phyloP scores from a whole-genome alignment of 805 yeast genomes.

The Naumovozyma castellii region DNA sequence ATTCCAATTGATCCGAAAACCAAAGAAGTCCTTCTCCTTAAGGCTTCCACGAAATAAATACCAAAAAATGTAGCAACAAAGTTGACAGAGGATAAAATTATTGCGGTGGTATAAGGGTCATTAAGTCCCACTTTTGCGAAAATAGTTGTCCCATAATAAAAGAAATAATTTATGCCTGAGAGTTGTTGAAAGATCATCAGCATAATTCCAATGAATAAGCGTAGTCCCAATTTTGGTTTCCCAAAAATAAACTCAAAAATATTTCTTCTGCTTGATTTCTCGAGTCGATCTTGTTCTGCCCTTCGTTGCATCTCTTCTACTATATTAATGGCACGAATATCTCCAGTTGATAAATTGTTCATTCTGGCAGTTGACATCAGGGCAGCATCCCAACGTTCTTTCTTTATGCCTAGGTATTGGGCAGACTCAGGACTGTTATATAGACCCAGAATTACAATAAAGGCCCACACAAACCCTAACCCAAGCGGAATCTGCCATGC shows the following conservation, averaged over 20 bases:
- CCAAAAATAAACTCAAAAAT: constrained; percentile 47
- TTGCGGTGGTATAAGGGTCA: constrained; percentile 53
- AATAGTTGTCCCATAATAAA: constrained; percentile 56
- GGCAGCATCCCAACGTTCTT: constrained; percentile 43
- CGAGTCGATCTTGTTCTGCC: constrained; percentile 33
- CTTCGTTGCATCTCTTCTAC: constrained; percentile 32
- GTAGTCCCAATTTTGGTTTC: constrained; percentile 41
- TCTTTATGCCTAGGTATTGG: constrained; percentile 43
- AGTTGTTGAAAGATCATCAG: constrained; percentile 56
- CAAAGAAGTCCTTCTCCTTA: constrained; percentile 46
- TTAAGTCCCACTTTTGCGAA: constrained; percentile 48
- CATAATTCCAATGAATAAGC: constrained; percentile 49
- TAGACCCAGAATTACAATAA: constrained; percentile 50
- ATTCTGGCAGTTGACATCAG: constrained; percentile 43
- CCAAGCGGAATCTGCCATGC: constrained; percentile 65
- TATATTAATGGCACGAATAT: constrained; percentile 40
- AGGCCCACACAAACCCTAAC: constrained; percentile 34
- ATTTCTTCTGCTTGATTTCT: background rate
- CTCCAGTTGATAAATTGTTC: constrained; percentile 40
- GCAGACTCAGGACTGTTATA: constrained; percentile 62
- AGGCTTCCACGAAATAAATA: constrained; percentile 41
- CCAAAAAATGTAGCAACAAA: constrained; percentile 47
- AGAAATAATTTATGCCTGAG: constrained; percentile 57
- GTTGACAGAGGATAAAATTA: constrained; percentile 47
- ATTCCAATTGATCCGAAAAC: constrained; percentile 43